Base-by-base conservation (phyloP, 306 rosid species). In the Cicer chorassanicum region DNA sequence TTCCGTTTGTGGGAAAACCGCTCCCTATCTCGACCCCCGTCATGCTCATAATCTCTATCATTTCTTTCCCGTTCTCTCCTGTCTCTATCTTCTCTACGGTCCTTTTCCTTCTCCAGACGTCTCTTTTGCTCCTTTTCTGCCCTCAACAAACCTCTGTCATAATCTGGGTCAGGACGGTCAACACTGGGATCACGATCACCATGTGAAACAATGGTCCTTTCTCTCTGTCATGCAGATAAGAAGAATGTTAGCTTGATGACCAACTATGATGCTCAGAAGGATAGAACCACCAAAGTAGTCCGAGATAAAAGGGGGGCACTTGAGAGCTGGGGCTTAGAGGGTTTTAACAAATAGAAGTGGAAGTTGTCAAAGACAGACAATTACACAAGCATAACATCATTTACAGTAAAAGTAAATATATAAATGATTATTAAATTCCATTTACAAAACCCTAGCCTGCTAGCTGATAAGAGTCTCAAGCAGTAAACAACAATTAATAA, bases 51-150 rank as follows among this genome's bases (percentile, higher is more conserved):
- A 74, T 89, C 93, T 79, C 96, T 90, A 54, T 92, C 97, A 65
- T 90, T 92, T 75, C 78, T 82, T 51, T 88, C 96, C 5, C 78
- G 82, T 44, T 90, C 96, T 88, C 88, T 86, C 85, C 87, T 90
- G 39, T 90, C 97, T 83, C 90, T 83, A 63, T 91, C 98, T 53
- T 94, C 98, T 78, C 90, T 85, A 74, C 80, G 86, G 34, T 92
- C 96, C 78, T 85, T 93, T 73, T 91, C 98, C 81, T 90, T 95
- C 73, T 95, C 99, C n/a, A 84, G 73, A 6, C 85, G 96, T 82
- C 88, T 86, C 75, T 87, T 87, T 77, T 88, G 92, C 80, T 95
- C 99, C 89, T 86, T 94, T 70, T 91, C 97, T 44, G 14, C 74
- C 78, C 87, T 89, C 85, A 87, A 83, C 71, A 87, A 65, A 63